phyloP scores from a whole-genome alignment of 2,329 filamentous ascomycete genomes.

The Chaetothyriales sp. region DNA sequence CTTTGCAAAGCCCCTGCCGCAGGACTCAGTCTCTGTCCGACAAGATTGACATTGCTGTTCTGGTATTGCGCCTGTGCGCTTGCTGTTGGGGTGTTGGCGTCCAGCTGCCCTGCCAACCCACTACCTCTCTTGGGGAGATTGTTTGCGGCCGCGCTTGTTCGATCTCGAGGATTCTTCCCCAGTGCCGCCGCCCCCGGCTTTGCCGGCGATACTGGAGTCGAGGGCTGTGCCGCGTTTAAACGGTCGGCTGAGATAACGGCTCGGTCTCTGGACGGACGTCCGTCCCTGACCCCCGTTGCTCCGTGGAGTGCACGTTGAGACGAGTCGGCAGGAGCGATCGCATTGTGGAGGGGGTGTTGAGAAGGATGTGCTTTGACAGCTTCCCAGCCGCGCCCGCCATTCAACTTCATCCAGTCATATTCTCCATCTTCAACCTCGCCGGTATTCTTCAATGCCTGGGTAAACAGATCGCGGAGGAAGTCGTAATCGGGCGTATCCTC shows the following conservation, averaged over 20 bases:
- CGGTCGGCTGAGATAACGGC: conserved; percentile 62
- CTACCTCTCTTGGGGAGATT: conserved; percentile 19
- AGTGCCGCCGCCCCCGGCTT: conserved; percentile 49
- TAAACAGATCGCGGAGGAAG: conserved; percentile 91
- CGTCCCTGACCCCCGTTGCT: conserved; percentile 33
- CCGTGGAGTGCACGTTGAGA: conserved; percentile 76
- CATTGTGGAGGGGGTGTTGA: conserved; percentile 65
- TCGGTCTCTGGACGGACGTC: conserved; percentile 43
- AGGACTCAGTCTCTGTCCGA: conserved; percentile 44
- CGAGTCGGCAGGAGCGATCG: conserved; percentile 63
- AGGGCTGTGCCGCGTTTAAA: conserved; percentile 90
- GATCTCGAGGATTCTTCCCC: conserved; percentile 50
- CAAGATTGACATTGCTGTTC: conserved; percentile 80
- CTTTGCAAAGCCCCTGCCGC: conserved; percentile 46
- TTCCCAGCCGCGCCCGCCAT: conserved; percentile 86
- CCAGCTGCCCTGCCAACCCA: conserved; percentile 31
- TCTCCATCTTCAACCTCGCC: conserved; percentile 94
- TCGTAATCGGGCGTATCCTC: conserved; percentile 98
- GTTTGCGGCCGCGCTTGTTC: conserved; percentile 55
- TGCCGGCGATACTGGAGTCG: conserved; percentile 64
- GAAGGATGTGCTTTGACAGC: conserved; percentile 56
- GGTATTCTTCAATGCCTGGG: conserved; percentile 83
- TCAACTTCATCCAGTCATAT: conserved; percentile 99
- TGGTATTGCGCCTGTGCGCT: conserved; percentile 95
- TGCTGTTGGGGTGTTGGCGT: conserved; percentile 70